Percentiles rank a stretch among this genome's conserved stretches.
Evolutionary conservation across 2,329 filamentous ascomycete species (phyloP).

Genomic region (Cladosporium colombiae): DNA sequence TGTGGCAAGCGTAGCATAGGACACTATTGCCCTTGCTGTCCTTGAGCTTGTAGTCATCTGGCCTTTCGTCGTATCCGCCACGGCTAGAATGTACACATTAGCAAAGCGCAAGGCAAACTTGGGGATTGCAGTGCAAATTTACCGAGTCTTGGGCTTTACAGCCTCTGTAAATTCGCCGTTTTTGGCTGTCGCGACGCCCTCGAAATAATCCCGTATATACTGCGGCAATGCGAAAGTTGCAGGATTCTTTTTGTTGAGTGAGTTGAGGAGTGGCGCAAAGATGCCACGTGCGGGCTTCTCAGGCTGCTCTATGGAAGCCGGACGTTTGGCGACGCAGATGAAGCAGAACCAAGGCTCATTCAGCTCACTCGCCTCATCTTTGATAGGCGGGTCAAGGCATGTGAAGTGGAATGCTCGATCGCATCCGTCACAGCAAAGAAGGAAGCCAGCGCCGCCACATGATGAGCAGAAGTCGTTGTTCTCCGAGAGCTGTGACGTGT

Average conservation of each 20-base stretch:
- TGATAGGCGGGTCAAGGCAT: constrained; percentile 79
- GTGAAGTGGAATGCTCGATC: constrained; percentile 85
- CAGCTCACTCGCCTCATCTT: constrained; percentile 46
- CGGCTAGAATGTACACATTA: constrained; percentile 25
- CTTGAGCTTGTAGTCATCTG: constrained; percentile 43
- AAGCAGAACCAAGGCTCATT: constrained; percentile 84
- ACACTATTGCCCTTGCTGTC: constrained; percentile 74
- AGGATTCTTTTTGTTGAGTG: constrained; percentile 39
- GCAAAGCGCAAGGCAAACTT: constrained; percentile 9
- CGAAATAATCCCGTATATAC: constrained; percentile 72
- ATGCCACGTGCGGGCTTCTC: constrained; percentile 47
- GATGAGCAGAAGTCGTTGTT: constrained; percentile 90
- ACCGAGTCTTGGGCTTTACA: constrained; percentile 54
- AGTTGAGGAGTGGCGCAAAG: constrained; percentile 65
- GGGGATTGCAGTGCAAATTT: constrained; percentile 40
- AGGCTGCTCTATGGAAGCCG: constrained; percentile 31
- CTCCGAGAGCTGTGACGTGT: constrained; percentile 49
- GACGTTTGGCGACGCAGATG: constrained; percentile 57
- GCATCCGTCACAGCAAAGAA: constrained; percentile 94
- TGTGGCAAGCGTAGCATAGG: constrained; percentile 75
- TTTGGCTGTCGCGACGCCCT: constrained; percentile 72
- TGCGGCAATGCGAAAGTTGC: constrained; percentile 60
- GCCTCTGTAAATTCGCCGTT: constrained; percentile 79
- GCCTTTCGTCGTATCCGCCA: constrained; percentile 48
- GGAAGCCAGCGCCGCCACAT: constrained; percentile 78